Percentiles rank a stretch among this genome's conserved stretches.
Evolutionary conservation across 805 yeast species (phyloP).

Genomic region (Metschnikowia lachancei): DNA sequence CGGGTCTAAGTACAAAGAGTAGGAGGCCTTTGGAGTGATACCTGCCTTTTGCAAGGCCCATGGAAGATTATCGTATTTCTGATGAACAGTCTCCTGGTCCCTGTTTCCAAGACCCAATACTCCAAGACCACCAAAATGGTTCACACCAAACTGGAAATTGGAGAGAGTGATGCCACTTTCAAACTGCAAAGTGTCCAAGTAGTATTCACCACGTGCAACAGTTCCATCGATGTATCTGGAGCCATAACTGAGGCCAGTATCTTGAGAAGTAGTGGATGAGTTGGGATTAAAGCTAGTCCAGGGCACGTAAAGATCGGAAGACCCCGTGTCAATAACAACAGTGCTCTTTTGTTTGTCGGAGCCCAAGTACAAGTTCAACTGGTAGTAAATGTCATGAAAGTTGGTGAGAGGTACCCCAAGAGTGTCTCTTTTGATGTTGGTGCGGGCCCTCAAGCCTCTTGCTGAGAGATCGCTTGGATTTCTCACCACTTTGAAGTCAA

Average conservation of each 20-base stretch:
- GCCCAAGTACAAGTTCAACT: constrained; percentile 17
- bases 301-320: constrained; percentile 42
- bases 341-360: constrained; percentile 19
- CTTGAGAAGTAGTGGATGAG: constrained; percentile 5
- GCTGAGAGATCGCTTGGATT: background rate
- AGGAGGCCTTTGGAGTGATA: constrained; percentile 50
- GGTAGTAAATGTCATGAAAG: constrained; percentile 12
- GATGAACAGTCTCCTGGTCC: constrained; percentile 4
- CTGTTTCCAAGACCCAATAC: constrained; percentile 14
- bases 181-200: constrained; percentile 9
- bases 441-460: constrained; percentile 1
- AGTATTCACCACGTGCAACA: constrained; percentile 9
- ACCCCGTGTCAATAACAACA: constrained; percentile 45
- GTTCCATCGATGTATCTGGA: constrained; percentile 12
- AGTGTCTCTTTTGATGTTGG: constrained; percentile 5
- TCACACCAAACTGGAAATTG: constrained; percentile 15
- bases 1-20: constrained; percentile 59
- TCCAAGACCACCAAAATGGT: constrained; percentile 5
- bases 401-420: constrained; percentile 4
- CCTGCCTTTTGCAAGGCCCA: constrained; percentile 56
- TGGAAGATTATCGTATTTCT: constrained; percentile 52
- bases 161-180: constrained; percentile 4
- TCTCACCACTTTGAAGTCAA: constrained; percentile 7
- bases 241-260: constrained; percentile 9
- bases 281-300: constrained; percentile 6